Evolutionary conservation across 176 grass and related monocot genomes (phyloP).

Genomic region (Carex kokanica): DNA sequence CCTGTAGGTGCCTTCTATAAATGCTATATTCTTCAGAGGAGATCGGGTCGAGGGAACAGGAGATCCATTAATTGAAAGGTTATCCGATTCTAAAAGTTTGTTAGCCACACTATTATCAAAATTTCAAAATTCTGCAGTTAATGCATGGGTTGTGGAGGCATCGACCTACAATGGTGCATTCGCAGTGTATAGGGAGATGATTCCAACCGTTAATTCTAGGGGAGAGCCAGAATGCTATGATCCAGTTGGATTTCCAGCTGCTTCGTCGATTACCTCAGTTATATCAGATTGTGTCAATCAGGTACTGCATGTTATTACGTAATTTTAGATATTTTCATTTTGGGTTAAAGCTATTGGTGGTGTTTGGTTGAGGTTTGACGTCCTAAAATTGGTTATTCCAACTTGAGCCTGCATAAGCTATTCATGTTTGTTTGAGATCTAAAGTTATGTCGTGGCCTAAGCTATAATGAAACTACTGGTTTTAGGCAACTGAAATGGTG

Average conservation of each 20-base stretch:
- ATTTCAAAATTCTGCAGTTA: constrained; percentile 30
- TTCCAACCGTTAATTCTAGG: constrained; percentile 43
- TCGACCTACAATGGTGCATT: constrained; percentile 55
- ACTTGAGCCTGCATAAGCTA: no score
- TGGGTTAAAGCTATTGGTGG: neutral
- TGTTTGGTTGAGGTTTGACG: no score
- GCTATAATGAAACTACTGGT: neutral
- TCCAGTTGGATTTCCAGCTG: constrained; percentile 60
- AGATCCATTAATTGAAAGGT: constrained; percentile 54
- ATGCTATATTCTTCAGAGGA: constrained; percentile 81
- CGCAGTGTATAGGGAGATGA: constrained; percentile 61
- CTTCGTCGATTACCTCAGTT: constrained; percentile 44
- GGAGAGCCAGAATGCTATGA: constrained; percentile 64
- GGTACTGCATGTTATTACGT: constrained; percentile 33
- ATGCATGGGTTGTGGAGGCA: constrained; percentile 77
- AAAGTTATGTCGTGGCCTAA: no score
- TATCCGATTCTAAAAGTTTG: constrained; percentile 57
- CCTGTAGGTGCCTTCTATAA: constrained; percentile 51
- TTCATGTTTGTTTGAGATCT: no score
- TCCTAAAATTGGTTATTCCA: no score
- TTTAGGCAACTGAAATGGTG: neutral
- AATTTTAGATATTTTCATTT: neutral
- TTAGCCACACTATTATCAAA: constrained; percentile 43
- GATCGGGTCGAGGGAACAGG: constrained; percentile 57
- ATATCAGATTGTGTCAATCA: constrained; percentile 44